Evolutionary conservation across 202 grass and related monocot genomes (phyloP), one percentile per base, ranked within the genome.

Genomic region (Sporobolus alterniflorus): DNA sequence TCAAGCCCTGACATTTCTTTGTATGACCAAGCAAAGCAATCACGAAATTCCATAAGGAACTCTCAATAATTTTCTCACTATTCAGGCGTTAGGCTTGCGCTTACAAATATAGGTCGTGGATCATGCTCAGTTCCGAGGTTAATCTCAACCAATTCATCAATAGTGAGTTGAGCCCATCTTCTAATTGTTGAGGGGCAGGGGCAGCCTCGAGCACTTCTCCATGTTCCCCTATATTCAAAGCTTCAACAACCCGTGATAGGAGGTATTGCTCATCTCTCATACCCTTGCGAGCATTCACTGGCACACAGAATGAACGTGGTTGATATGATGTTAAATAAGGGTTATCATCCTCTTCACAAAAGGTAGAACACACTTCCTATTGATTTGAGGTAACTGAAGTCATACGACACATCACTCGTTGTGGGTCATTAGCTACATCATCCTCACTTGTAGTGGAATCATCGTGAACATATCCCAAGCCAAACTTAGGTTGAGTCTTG

Each of bases 21-120:
- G 33, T 39, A 62, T 1, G 11, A 39, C 72, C 82, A 85, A 13
- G 74, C 25, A 0, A 85, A 78, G 12, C 74, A 78, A 43, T 86
- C 64, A 0, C 11, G 9, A 0, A 44, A 86, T 55, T 71, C 39
- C 30, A 73, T 32, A 1, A 86, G 6, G 21, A 86, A 61, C 0
- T 2, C 0, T 43, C 25, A 3, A 2, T 71, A 72, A 6, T 11
- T 20, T 2, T 46, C 59, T 24, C 14, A 3, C 6, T 66, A 52
- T 33, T 80, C 15, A 0, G 0, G 1, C 1, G 22, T 34, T 6
- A 85, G 32, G 0, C 16, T 11, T 1, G 29, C 14, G 16, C 83
- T 85, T 16, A 85, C 67, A 30, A 60, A 64, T 0, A 10, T 79
- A 0, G 77, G 64, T 0, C 33, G 22, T 13, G 77, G 64, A 0